Percentiles rank a stretch among this genome's conserved stretches.
These are phyloP conservation scores for Fragilaria crotonensis DNA, from an alignment of 108 stramenopile species.

Conservation along the genomic window DNA sequence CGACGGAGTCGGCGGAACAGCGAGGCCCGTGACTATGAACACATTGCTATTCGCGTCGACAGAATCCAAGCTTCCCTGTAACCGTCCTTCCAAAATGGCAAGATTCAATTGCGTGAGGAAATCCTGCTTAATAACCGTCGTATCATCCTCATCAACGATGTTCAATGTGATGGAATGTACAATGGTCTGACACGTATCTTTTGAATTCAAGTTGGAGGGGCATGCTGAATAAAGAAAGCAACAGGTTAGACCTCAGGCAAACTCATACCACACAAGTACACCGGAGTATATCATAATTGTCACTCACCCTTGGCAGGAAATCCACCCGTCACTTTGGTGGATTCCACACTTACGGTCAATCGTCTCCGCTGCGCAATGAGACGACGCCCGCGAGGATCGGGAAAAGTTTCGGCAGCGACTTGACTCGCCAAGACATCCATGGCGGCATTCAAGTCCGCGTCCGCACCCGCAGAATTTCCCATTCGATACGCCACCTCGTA, in stretches of 20 bases:
- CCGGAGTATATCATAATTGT: neutral
- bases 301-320: neutral
- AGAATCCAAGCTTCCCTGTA: slow-evolving; percentile 14
- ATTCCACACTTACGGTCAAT: neutral
- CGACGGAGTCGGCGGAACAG: no score
- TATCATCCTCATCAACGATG: neutral
- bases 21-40: slow-evolving; percentile 11
- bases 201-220: neutral
- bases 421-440: slow-evolving; percentile 23
- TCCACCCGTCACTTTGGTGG: neutral
- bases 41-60: slow-evolving; percentile 28
- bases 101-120: neutral
- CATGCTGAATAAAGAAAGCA: neutral
- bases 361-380: neutral
- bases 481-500: slow-evolving; percentile 3
- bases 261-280: neutral
- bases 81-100: slow-evolving; percentile 18
- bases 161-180: neutral
- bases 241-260: neutral
- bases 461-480: neutral
- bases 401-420: slow-evolving; percentile 6
- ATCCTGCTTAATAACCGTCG: neutral
- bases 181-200: neutral
- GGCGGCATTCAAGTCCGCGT: slow-evolving; percentile 14
- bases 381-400: neutral